Conservation (phyloP, 768 basidiomycete species). For the Pluteus cervinus region DNA sequence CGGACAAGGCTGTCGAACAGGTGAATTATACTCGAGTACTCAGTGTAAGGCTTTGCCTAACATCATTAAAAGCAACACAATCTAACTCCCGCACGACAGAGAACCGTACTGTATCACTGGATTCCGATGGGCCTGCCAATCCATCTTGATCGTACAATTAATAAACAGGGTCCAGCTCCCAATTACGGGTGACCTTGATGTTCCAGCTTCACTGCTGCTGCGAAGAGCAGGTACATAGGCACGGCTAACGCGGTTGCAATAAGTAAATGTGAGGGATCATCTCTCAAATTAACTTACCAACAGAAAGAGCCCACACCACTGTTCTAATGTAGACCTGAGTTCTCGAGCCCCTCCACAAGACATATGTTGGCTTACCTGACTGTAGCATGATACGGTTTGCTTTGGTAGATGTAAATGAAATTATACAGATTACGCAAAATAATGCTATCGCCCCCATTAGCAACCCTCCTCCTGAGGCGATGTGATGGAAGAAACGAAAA, state of each 20-base stretch:
- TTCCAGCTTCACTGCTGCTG: not conserved
- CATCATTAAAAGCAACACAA: not conserved
- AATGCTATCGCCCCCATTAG: conserved; percentile 10
- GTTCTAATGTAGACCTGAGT: not conserved
- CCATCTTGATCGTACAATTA: no score
- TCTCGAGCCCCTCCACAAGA: no score
- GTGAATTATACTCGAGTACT: conserved; percentile 61
- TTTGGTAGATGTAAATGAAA: conserved; percentile 22
- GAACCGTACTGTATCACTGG: conserved; percentile 62
- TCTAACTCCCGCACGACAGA: conserved; percentile 30
- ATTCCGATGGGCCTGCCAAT: no score
- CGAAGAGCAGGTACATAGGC: not conserved
- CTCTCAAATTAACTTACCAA: not conserved
- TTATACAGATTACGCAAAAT: conserved; percentile 20
- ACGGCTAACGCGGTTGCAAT: not conserved
- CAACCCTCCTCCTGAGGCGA: no score
- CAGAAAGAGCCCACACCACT: not conserved
- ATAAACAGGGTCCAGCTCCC: not conserved
- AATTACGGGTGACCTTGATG: not conserved
- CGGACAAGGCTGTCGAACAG: conserved; percentile 78
- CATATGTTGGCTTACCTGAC: conserved; percentile 11
- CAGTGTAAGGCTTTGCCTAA: conserved; percentile 28
- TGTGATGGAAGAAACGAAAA: not conserved
- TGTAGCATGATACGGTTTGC: conserved; percentile 5
- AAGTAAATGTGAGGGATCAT: not conserved